Evolutionary conservation across 768 basidiomycete genomes (phyloP), one percentile per base, ranked within the genome.

Genomic region (Pilatotrama ljubarskyi): DNA sequence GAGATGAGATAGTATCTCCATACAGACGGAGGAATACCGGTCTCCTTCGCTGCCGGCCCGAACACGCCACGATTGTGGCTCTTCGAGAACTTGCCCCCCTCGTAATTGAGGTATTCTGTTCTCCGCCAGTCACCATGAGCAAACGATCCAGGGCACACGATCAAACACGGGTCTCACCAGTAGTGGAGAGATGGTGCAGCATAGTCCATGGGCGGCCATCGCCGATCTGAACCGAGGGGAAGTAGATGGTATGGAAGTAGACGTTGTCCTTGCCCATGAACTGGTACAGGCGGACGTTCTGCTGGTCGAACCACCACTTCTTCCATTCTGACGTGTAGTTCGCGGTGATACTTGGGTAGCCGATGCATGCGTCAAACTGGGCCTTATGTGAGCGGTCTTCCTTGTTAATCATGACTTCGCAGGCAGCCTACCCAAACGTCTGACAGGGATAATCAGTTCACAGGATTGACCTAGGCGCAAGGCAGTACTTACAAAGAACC

Each of bases 191-290:
- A 75, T 97, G 94, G 73, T 96, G 91, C 3, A 98, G 81, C 72
- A 77, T 95, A 24, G 96, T 97, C 97, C 97, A 99, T 62, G 87
- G 78, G 51, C 92, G 84, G 17, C 92, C 90, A 64, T 98, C 95
- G 2, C 86, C 97, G 60, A 98, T 76, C 68, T 93, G 84, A 58
- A 94, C 86, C 3, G 93, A 88, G 26, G 97, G 96, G 79, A 87
- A 99, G 68, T 93, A 93, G 40, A 99, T 85, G 0, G 93, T 93
- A 74, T 99, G 97, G 84, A 99, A 99, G 75, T 96, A 98, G 50
- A 95, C 93, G 63, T 95, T 98, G 72, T 98, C 96, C 77, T 99
- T 99, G 71, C 97, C 97, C 97, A 99, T 99, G 80, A 99, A 99
- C 74, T 99, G 96, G 77, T 93, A 97, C 51, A 98, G 78, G 66